Base-by-base conservation (phyloP, 768 basidiomycete genomes). In the Mycena pura region DNA sequence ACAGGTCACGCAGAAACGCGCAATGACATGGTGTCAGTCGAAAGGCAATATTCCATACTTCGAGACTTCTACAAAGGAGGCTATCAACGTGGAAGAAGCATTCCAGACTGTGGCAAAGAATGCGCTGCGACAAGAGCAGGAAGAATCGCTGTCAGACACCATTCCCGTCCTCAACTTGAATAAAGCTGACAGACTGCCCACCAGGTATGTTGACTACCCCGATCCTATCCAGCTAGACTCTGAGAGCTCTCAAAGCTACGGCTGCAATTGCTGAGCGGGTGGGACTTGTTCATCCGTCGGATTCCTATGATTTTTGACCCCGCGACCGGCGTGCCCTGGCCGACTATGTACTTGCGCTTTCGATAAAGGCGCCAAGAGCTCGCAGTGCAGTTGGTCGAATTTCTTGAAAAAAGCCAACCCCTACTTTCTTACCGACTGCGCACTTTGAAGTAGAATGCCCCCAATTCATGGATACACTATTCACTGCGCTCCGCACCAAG, bases 91-190 rank as follows among this genome's bases (percentile, higher is more conserved):
- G 54, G 97, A 99, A 75, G 96, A 99, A 75, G 97, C 96, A 4
- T 99, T 99, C 88, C 96, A 97, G 77, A 97, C 96, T 2, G 96
- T 99, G 56, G 96, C 96, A n/a, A 96, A 96, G 92, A 99, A 97
- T 74, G 97, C 97, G 11, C 78, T 99, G 66, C 93, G 95, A 73
- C 96, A 99, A 78, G 97, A 99, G 74, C 89, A 92, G 47, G 97
- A 99, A 73, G 93, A 95, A 63, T 95, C 96, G 73, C 76, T 97
- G 95, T 97, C 67, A 71, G 91, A 68, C 51, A 32, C 46, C 24
- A 63, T 40, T 52, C 63, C 39, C 39, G 3, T 22, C 19, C 54
- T 71, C n/a, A 22, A 22, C 58, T 34, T 63, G 6, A 34, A 52
- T 53, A 24, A 38, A 19, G 65, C 25, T 41, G 31, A 55, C 45